Base-by-base conservation (phyloP, 108 stramenopile genomes). In the Aurantiochytrium sp. region DNA sequence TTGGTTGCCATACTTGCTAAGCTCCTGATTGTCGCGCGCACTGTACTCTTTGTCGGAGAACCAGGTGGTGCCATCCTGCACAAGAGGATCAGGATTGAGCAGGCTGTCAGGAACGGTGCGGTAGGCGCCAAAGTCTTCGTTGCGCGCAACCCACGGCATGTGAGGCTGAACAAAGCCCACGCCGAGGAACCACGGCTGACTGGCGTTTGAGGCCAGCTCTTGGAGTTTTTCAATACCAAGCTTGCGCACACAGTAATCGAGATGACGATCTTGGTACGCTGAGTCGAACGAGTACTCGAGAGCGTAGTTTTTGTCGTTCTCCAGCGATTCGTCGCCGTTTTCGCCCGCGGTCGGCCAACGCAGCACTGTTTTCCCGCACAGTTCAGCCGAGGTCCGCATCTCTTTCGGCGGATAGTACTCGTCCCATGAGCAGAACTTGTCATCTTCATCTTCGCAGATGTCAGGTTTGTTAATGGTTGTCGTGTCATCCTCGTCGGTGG, bases 161-260 rank as follows among this genome's bases (percentile, higher is more conserved):
- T 83, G 76, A 55, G 76, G 76, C 49, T 53, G 76, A 55, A 53
- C 76, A 4, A 83, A 83, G n/a, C 76, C 76, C 16, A 83, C 76
- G 45, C 49, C 51, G 49, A 83, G 51, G 51, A 83, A 83, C 45
- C 45, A 83, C 4, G 76, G 76, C 10, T 10, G 12, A 23, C 12
- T 12, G 6, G 76, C 12, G 76, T 83, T 45, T 12, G 19, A 6
- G 4, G 76, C 76, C 12, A 83, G 76, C 5, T 83, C 76, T 12
- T 83, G 44, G 49, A 83, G 76, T 45, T 53, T 83, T 53, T 47
- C 18, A 6, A 83, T 23, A 4, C 76, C 51, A 53, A 83, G 6
- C 19, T 83, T 35, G 12, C 49, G 45, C 6, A 53, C 51, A 45
- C 76, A 83, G 51, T 83, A 83, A 45, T 83, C 76, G 45, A 53